Base-by-base conservation (phyloP, 306 rosid genomes). In the Vigna trinervia region DNA sequence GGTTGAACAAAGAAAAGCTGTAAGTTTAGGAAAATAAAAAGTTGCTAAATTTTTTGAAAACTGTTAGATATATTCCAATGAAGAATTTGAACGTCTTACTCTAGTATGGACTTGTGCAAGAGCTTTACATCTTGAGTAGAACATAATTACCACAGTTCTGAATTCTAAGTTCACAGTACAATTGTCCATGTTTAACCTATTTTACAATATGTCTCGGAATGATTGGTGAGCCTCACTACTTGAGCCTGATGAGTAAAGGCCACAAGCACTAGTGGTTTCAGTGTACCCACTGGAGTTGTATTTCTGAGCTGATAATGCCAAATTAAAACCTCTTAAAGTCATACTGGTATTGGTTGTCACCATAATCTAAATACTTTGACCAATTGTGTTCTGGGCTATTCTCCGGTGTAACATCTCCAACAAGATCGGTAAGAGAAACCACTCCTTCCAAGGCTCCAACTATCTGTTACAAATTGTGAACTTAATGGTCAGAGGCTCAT, bases 361-460 rank as follows among this genome's bases (percentile, higher is more conserved):
- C 80, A 60, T 77, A 77, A 67, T 57, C 67, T 32, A 77, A 81
- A 54, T 78, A 81, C 32, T 56, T 79, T n/a, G 71, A 77, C 74
- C 72, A 80, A 61, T 74, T 52, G 73, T 65, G 73, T 23, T 60
- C 5, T 34, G 54, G 66, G 83, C 76, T 78, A 63, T 67, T 76
- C 61, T 75, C 78, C 1, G 76, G 78, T 46, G 32, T 75, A 62
- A 53, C 57, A 53, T 77, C 85, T 62, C 81, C 73, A 17, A 32
- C 78, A 80, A 85, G 83, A 69, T 85, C 82, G 17, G 54, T 46
- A 10, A 78, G 80, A 23, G 90, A 84, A 78, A 86, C 45, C 51
- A 75, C 65, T 71, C 90, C 89, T 78, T 86, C 90, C 77, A 89
- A 78, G 23, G 87, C 82, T n/a, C 85, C 85, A 77, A 72, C 90